Percentiles rank a stretch among this genome's conserved stretches.
Conservation (phyloP, 2,329 filamentous ascomycete genomes). For the Metarhizium album region DNA sequence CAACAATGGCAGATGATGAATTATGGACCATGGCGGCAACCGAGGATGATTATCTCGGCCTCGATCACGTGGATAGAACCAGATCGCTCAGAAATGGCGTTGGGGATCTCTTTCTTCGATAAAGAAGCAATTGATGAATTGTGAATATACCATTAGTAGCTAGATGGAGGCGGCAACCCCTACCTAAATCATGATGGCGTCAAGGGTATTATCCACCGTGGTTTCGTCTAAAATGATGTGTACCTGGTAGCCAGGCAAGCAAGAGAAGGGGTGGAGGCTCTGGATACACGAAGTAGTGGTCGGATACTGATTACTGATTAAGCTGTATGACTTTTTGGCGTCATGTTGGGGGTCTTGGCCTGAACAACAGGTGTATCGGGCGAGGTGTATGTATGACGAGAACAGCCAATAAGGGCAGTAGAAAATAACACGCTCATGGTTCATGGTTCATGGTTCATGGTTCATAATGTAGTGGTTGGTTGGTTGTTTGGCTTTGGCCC, state of each 20-base stretch:
- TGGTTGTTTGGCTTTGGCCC: no score
- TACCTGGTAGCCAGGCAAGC: conserved; percentile 1
- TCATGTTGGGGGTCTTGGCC: neutral
- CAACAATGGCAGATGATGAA: conserved; percentile 38
- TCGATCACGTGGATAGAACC: conserved; percentile 56
- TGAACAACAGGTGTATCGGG: neutral
- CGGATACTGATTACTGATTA: neutral
- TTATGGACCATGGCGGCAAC: conserved; percentile 40
- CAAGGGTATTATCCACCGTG: neutral
- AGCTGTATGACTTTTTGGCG: conserved; percentile 4
- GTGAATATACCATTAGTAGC: conserved; percentile 2
- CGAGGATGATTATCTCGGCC: conserved; percentile 51
- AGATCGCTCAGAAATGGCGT: conserved; percentile 47
- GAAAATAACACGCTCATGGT: no score
- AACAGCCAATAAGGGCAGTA: neutral
- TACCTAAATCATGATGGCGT: conserved; percentile 1
- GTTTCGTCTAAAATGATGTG: neutral
- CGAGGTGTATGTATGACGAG: neutral
- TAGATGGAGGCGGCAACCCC: neutral
- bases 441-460: no score
- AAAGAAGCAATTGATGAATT: conserved; percentile 9
- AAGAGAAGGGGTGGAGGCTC: conserved; percentile 8
- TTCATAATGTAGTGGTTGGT: neutral
- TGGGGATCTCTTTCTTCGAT: conserved; percentile 51
- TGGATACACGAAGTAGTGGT: conserved; percentile 8